phyloP scores from a whole-genome alignment of 2,329 filamentous ascomycete species.

The Rhynchosporium secalis region DNA sequence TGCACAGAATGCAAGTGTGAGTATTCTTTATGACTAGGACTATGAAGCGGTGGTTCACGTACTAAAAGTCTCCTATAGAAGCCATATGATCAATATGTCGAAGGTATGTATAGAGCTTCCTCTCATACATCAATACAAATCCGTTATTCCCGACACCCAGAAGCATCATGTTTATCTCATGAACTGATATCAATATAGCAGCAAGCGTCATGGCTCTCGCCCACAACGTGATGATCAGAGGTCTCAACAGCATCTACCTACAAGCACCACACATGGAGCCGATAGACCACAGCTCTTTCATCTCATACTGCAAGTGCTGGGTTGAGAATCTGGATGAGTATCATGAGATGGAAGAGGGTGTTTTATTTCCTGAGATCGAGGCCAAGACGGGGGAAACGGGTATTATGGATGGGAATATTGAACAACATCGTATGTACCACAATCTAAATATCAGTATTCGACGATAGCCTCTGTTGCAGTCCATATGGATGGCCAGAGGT shows the following conservation, averaged over 20 bases:
- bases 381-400: constrained; percentile 41
- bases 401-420: constrained; percentile 45
- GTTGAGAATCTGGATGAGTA: constrained; percentile 41
- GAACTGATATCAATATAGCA: background rate
- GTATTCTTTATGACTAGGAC: background rate
- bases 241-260: constrained; percentile 42
- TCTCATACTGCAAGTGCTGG: constrained; percentile 23
- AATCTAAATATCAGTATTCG: background rate
- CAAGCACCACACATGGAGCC: constrained; percentile 40
- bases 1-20: constrained; percentile 21
- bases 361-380: constrained; percentile 45
- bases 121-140: background rate
- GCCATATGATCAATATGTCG: constrained; percentile 23
- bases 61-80: constrained; percentile 8
- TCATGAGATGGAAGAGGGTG: constrained; percentile 43
- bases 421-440: constrained; percentile 41
- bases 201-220: constrained; percentile 34
- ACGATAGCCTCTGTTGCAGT: background rate
- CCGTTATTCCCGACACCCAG: background rate
- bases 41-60: background rate
- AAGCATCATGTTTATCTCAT: background rate
- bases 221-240: constrained; percentile 44
- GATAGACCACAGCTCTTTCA: constrained; percentile 40
- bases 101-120: background rate
- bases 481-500: background rate